These are phyloP conservation scores for Penicillium arizonense DNA, from an alignment of 495 filamentous ascomycete genomes.

Conservation along the genomic window DNA sequence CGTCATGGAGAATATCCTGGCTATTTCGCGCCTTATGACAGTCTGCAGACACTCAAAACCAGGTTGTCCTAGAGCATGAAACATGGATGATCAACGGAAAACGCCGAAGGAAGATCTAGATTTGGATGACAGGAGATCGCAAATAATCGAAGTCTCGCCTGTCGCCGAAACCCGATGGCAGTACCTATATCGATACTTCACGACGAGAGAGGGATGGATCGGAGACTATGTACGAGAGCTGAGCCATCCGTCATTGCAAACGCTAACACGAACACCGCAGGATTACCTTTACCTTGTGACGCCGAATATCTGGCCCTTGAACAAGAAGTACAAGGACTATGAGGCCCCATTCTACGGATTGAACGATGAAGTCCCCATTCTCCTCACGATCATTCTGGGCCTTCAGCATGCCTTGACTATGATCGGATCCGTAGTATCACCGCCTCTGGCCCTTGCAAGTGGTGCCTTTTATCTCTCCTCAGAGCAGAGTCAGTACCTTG, in stretches of 20 bases:
- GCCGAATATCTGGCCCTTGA: slow-evolving; percentile 71
- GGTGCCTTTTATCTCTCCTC: slow-evolving; percentile 61
- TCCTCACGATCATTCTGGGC: slow-evolving; percentile 67
- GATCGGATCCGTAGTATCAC: slow-evolving; percentile 61
- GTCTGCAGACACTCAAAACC: neutral
- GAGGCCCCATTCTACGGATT: slow-evolving; percentile 80
- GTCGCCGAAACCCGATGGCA: slow-evolving; percentile 23
- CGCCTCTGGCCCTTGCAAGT: slow-evolving; percentile 71
- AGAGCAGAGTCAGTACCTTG: slow-evolving; percentile 68
- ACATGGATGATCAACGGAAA: slow-evolving; percentile 10
- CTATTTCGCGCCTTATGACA: neutral
- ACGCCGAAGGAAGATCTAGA: slow-evolving; percentile 11
- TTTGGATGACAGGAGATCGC: slow-evolving; percentile 2
- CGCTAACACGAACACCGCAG: slow-evolving; percentile 7
- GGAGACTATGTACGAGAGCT: slow-evolving; percentile 57
- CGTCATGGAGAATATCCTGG: slow-evolving; percentile 9
- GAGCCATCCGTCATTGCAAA: neutral
- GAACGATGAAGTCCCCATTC: slow-evolving; percentile 72
- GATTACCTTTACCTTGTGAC: slow-evolving; percentile 73
- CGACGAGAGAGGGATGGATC: slow-evolving; percentile 66
- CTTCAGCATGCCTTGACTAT: slow-evolving; percentile 63
- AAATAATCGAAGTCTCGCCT: slow-evolving; percentile 11
- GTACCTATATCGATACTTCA: slow-evolving; percentile 37
- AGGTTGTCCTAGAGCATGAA: neutral
- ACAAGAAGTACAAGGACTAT: slow-evolving; percentile 58